phyloP scores from a whole-genome alignment of 805 yeast species.

The Yamadazyma ubonensis region DNA sequence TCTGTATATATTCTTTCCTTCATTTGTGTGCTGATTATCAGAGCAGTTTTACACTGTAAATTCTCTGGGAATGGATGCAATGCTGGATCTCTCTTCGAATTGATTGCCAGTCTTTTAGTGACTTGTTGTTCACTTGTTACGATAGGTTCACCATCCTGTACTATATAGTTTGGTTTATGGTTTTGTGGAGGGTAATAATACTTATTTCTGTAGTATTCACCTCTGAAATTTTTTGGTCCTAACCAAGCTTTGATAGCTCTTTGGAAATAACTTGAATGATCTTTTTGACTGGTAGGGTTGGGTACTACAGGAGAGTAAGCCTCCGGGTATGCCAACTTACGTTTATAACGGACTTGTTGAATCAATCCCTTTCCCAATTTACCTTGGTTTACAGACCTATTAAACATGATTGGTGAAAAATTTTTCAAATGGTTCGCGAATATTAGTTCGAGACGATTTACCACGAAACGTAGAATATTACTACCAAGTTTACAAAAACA shows the following conservation, averaged over 20 bases:
- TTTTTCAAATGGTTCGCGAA: conserved; percentile 1
- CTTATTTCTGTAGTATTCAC: conserved; percentile 76
- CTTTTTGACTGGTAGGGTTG: conserved; percentile 35
- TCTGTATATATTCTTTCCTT: conserved; percentile 61
- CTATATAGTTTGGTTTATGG: conserved; percentile 71
- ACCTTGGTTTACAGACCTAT: background rate
- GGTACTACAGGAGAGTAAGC: conserved; percentile 31
- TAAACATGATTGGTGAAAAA: conserved; percentile 6
- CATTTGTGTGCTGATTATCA: conserved; percentile 55
- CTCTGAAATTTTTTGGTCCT: conserved; percentile 82
- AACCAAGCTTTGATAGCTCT: conserved; percentile 69
- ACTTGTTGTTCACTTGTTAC: conserved; percentile 14
- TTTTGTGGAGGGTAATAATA: conserved; percentile 65
- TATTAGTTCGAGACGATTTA: background rate
- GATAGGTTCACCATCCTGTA: conserved; percentile 48
- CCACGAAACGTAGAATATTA: too few species aligned
- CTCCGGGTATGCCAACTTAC: conserved; percentile 35
- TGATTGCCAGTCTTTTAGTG: background rate
- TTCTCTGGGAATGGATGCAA: conserved; percentile 84
- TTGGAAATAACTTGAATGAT: conserved; percentile 53
- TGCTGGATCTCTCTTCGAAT: conserved; percentile 22
- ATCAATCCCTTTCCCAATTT: background rate
- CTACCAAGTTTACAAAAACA: too few species aligned
- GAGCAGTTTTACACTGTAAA: conserved; percentile 64
- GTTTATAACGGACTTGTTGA: conserved; percentile 14